Base-by-base conservation (phyloP, 1,139 yeast genomes). In the Lodderomyces oxycetoniae region DNA sequence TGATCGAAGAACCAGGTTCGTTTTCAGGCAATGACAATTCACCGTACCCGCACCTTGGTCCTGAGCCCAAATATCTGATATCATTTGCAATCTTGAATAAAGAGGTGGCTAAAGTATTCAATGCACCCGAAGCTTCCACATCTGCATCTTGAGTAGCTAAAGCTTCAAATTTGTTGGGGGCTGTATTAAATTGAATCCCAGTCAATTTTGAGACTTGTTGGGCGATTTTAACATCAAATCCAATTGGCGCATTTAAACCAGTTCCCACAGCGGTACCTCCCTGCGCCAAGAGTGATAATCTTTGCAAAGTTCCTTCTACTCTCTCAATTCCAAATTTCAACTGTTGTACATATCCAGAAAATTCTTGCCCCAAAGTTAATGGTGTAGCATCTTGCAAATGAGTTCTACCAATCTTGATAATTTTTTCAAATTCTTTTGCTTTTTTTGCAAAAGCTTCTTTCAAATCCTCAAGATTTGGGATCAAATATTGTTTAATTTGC, bases 181-280 rank as follows among this genome's bases (percentile, higher is more conserved):
- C 96, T 35, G 96, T 85, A 61, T 71, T 61, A 66, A 88, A 88
- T 41, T 75, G 74, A 51, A 82, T 71, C 33, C 95, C 95, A 32
- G 95, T 85, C 60, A 85, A 74, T 48, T 76, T 72, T 39, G 89
- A 63, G 30, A 85, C 88, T 56, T 79, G 75, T 40, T 67, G 71
- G 37, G 94, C 93, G 46, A 88, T 77, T 50, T 80, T 77, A 47
- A 69, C 77, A 50, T 85, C 91, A 56, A 84, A 88, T 11, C 96
- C 96, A 56, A 74, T 73, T 54, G 60, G 78, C 59, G 96, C 86
- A 75, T 88, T 88, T 49, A 88, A 74, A 43, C 96, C 96, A 31
- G 96, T 88, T 46, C 96, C 96, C 34, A 88, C 96, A 40, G 96
- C 96, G 41, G 96, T 88, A 63, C 96, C 96, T 63, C 96, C 96